Evolutionary conservation across 345 rosid genomes (phyloP).

Genomic region (Salix suchowensis): DNA sequence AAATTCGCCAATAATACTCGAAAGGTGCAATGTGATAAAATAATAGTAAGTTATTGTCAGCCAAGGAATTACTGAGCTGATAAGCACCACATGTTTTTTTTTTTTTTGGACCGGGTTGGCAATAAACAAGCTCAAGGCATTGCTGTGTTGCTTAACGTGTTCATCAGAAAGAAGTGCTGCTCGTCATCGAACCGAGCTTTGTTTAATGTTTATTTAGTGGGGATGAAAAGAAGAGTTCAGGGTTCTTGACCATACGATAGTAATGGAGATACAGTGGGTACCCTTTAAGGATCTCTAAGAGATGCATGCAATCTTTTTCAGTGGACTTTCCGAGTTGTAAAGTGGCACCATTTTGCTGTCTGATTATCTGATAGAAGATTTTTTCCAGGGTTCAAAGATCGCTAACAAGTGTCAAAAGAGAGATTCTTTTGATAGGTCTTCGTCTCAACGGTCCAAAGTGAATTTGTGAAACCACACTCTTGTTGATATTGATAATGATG

Average conservation of each 20-base stretch:
- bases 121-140: neutral
- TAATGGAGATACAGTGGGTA: neutral
- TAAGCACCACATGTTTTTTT: neutral
- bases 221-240: neutral
- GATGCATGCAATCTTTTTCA: neutral
- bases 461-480: no score
- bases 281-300: conserved; percentile 12
- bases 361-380: neutral
- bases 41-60: neutral
- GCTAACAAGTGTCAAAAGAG: neutral
- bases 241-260: neutral
- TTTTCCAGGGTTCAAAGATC: neutral
- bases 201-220: neutral
- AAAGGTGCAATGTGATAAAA: neutral
- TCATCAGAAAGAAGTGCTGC: neutral
- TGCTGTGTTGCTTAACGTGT: neutral
- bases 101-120: neutral
- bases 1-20: no score
- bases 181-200: neutral
- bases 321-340: neutral
- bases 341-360: neutral
- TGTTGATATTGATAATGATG: neutral
- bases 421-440: no score
- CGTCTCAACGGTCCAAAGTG: neutral
- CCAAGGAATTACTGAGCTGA: neutral